Conservation (phyloP, 805 yeast genomes). For the Candida peoriensis region DNA sequence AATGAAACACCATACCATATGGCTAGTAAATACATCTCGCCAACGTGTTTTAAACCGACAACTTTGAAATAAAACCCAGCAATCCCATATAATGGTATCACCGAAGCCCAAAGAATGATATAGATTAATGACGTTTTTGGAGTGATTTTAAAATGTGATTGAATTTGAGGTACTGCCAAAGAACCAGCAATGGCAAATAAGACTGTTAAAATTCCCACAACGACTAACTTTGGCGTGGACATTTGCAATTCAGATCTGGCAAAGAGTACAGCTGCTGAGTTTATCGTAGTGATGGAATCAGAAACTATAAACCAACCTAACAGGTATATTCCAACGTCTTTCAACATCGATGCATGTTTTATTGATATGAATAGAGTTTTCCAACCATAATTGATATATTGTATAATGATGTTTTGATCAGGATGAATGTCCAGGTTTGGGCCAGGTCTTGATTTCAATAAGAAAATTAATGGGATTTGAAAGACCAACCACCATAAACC, state of each 20-base stretch:
- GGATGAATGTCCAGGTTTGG: slow-evolving; percentile 26
- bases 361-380: slow-evolving; percentile 47
- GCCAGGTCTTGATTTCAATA: slow-evolving; percentile 42
- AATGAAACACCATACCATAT: slow-evolving; percentile 71
- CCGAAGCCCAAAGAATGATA: slow-evolving; percentile 54
- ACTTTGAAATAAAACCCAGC: slow-evolving; percentile 52
- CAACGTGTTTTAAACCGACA: slow-evolving; percentile 56
- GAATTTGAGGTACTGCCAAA: slow-evolving; percentile 43
- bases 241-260: slow-evolving; percentile 66
- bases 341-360: slow-evolving; percentile 52
- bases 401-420: slow-evolving; percentile 12
- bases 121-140: slow-evolving; percentile 46
- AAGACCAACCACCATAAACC: slow-evolving; percentile 77
- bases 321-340: slow-evolving; percentile 62
- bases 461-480: slow-evolving; percentile 53
- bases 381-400: slow-evolving; percentile 59
- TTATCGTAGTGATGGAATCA: slow-evolving; percentile 73
- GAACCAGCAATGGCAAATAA: slow-evolving; percentile 68
- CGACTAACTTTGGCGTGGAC: slow-evolving; percentile 61
- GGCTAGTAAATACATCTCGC: slow-evolving; percentile 66
- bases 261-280: slow-evolving; percentile 72
- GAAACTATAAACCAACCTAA: slow-evolving; percentile 74
- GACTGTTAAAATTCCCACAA: slow-evolving; percentile 62
- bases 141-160: slow-evolving; percentile 32
- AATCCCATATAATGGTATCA: slow-evolving; percentile 70